phyloP scores from a whole-genome alignment of 345 rosid genomes.

The Toxicodendron radicans region DNA sequence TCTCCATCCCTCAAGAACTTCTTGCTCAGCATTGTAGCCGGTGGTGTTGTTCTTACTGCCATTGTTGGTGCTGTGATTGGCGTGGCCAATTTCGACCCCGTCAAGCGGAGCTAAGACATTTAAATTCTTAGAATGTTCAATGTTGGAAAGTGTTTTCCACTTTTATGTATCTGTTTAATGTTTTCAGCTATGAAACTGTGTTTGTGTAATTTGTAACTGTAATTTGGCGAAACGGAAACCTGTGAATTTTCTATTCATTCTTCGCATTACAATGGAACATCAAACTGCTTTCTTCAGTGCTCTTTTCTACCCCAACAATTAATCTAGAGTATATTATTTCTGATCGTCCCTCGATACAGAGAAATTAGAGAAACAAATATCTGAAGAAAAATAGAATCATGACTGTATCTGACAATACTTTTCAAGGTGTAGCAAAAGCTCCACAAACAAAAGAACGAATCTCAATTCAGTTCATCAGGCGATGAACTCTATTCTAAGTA shows the following conservation, averaged over 20 bases:
- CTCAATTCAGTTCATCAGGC: too few relatives aligned
- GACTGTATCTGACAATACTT: background rate
- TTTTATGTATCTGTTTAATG: conserved; percentile 8
- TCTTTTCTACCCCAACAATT: too few relatives aligned
- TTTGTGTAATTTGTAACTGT: conserved; percentile 19
- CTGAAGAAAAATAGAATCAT: background rate
- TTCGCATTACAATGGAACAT: conserved; percentile 6
- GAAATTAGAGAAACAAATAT: too few relatives aligned
- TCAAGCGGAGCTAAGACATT: conserved; percentile 32
- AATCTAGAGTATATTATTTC: too few relatives aligned
- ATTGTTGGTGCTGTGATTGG: conserved; percentile 39
- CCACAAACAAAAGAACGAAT: background rate
- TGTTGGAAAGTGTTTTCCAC: conserved; percentile 6
- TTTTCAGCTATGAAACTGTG: conserved; percentile 14
- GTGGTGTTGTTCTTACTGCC: conserved; percentile 33
- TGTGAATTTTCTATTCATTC: conserved; percentile 27
- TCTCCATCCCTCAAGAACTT: conserved; percentile 45
- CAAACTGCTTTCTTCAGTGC: background rate
- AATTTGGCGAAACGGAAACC: too few relatives aligned
- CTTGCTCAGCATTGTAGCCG: conserved; percentile 49
- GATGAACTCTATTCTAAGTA: too few relatives aligned
- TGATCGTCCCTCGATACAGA: too few relatives aligned
- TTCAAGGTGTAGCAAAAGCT: too few relatives aligned
- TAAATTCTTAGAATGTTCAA: background rate
- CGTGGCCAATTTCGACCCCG: conserved; percentile 46